Percentiles rank a stretch among this genome's conserved stretches.
Conservation (phyloP, 108 stramenopile species). For the Cyclotella choctawhatcheeana region DNA sequence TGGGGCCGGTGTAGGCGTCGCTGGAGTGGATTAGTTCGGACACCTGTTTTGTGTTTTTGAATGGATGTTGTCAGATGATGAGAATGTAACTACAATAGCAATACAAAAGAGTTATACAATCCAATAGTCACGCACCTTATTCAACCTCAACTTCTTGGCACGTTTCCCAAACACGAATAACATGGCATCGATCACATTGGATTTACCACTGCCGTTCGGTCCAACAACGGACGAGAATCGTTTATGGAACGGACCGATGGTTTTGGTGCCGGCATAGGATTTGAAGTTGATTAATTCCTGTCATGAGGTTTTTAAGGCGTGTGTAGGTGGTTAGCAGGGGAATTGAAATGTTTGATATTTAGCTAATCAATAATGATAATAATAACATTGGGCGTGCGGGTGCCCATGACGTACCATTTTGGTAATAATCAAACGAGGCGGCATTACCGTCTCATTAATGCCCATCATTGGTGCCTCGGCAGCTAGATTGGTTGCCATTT, state of each 20-base stretch:
- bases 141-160: slow-evolving; percentile 97
- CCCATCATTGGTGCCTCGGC: background rate
- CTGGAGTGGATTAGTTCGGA: slow-evolving; percentile 96
- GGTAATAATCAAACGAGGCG: background rate
- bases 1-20: slow-evolving; percentile 63
- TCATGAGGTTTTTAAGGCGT: slow-evolving; percentile 48
- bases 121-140: no score
- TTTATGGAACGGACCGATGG: slow-evolving; percentile 91
- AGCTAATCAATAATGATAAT: background rate
- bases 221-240: slow-evolving; percentile 96
- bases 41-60: no score
- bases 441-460: background rate
- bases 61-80: no score
- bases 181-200: slow-evolving; percentile 99
- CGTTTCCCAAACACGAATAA: slow-evolving; percentile 99
- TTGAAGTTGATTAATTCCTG: slow-evolving; percentile 99
- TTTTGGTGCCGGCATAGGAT: slow-evolving; percentile 92
- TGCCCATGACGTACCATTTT: background rate
- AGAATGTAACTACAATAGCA: no score
- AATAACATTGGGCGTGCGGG: no score
- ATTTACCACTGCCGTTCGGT: slow-evolving; percentile 97
- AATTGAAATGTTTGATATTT: background rate
- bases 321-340: background rate
- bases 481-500: background rate
- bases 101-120: no score